phyloP scores from a whole-genome alignment of 148 eudicot genomes.

The Chenopodium quinoa region DNA sequence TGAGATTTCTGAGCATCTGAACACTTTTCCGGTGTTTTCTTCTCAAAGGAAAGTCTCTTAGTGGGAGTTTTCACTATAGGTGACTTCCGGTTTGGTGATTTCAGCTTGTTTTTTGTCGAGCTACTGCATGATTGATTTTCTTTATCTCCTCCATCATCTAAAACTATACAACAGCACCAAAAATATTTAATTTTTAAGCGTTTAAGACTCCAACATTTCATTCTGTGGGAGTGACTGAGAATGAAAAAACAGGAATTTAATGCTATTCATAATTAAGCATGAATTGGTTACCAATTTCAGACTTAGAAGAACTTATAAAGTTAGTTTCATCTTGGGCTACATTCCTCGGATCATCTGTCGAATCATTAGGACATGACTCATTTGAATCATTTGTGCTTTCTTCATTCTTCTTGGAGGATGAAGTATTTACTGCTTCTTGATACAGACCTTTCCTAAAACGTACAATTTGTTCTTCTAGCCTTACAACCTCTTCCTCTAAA shows the following conservation, averaged over 20 bases:
- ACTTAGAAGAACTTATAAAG: constrained; percentile 22
- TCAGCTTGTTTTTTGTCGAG: constrained; percentile 34
- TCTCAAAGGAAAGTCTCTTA: constrained; percentile 37
- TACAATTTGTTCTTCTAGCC: constrained; percentile 79
- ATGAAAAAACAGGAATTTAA: neutral
- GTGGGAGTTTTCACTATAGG: constrained; percentile 33
- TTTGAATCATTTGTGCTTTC: constrained; percentile 39
- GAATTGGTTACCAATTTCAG: constrained; percentile 29
- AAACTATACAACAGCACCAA: constrained; percentile 7
- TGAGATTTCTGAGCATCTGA: constrained; percentile 35
- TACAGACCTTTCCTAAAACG: constrained; percentile 59
- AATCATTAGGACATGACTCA: constrained; percentile 14
- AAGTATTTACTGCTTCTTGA: constrained; percentile 55
- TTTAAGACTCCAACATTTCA: neutral
- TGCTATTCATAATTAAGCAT: neutral
- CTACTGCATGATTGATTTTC: constrained; percentile 39
- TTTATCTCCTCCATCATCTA: constrained; percentile 43
- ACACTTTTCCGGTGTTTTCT: constrained; percentile 36
- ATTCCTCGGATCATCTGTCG: constrained; percentile 33
- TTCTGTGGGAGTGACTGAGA: neutral
- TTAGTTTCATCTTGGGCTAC: constrained; percentile 22
- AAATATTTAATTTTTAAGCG: neutral
- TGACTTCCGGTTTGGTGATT: constrained; percentile 34
- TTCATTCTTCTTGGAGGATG: constrained; percentile 44
- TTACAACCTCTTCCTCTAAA: constrained; percentile 79